Conservation (phyloP, 257 asterid species). For the Solanum pennellii region DNA sequence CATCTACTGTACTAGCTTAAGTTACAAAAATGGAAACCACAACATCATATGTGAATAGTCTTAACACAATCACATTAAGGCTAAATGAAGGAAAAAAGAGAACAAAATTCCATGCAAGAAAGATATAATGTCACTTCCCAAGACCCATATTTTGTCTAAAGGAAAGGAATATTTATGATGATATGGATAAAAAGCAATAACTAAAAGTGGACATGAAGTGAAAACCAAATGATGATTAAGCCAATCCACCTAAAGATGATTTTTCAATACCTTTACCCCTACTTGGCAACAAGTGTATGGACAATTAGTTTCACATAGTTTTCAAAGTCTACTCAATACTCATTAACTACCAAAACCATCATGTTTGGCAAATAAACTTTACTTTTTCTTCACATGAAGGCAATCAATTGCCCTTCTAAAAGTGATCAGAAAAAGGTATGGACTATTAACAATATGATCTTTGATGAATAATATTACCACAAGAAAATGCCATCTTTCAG, state of each 20-base stretch:
- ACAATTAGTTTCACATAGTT: neutral
- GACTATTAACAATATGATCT: neutral
- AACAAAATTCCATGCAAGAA: neutral
- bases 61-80: neutral
- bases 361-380: neutral
- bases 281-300: neutral
- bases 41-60: neutral
- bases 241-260: conserved; percentile 2
- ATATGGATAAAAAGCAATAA: conserved; percentile 3
- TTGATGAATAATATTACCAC: neutral
- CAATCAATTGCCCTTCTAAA: neutral
- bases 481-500: conserved; percentile 1
- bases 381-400: neutral
- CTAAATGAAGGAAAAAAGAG: neutral
- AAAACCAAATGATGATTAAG: conserved; percentile 4
- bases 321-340: neutral
- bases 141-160: neutral
- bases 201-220: conserved; percentile 2
- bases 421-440: neutral
- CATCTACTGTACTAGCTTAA: neutral
- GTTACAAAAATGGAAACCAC: neutral
- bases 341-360: neutral
- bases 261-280: neutral
- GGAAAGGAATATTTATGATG: conserved; percentile 8
- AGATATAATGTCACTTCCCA: neutral